phyloP scores from a whole-genome alignment of 306 rosid species.

The Prunus campanulata region DNA sequence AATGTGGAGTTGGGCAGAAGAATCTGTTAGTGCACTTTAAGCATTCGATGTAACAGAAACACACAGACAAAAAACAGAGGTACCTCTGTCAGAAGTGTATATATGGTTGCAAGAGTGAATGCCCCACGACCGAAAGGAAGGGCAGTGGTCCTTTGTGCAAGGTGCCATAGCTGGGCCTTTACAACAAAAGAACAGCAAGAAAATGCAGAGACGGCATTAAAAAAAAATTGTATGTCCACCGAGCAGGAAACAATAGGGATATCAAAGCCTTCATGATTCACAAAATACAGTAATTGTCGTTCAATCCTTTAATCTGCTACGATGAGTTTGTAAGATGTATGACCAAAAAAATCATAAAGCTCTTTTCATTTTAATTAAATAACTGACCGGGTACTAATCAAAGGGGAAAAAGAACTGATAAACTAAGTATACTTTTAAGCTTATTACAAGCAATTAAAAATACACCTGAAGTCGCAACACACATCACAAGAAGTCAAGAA shows the following conservation, averaged over 20 bases:
- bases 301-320: neutral
- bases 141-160: constrained; percentile 94
- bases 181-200: constrained; percentile 21
- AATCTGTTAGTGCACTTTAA: constrained; percentile 8
- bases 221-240: neutral
- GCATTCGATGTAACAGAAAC: constrained; percentile 14
- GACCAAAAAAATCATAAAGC: neutral
- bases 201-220: neutral
- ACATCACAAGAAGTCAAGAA: neutral
- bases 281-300: neutral
- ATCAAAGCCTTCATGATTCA: neutral
- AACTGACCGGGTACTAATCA: too few relatives aligned
- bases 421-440: neutral
- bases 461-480: neutral
- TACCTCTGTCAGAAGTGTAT: constrained; percentile 96
- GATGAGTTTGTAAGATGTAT: neutral
- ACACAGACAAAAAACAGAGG: constrained; percentile 5
- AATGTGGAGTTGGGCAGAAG: constrained; percentile 1
- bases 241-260: constrained; percentile 7
- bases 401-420: too few relatives aligned
- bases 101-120: constrained; percentile 90
- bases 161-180: constrained; percentile 93
- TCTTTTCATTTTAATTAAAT: too few relatives aligned
- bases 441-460: neutral
- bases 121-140: constrained; percentile 99